These are phyloP conservation scores for Solanum lycopersicoides DNA, from an alignment of 257 asterid genomes.

Conservation along the genomic window DNA sequence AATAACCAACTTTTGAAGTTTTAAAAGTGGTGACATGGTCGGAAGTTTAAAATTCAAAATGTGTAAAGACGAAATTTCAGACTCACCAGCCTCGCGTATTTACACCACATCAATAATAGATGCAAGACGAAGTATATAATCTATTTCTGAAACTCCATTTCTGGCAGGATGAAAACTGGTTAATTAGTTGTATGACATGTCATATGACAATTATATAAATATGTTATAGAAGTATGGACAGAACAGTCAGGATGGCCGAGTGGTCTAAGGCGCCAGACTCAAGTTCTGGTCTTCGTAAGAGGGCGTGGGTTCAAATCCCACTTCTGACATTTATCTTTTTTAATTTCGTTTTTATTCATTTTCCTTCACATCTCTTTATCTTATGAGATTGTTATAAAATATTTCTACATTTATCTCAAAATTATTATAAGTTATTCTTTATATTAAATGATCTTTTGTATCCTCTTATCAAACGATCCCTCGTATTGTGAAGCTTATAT, in stretches of 20 bases:
- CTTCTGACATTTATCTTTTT: constrained; percentile 31
- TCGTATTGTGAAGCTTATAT: neutral
- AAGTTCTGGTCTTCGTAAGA: constrained; percentile 75
- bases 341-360: too few species aligned
- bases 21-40: neutral
- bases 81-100: neutral
- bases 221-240: too few species aligned
- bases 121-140: neutral
- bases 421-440: too few species aligned
- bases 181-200: too few species aligned
- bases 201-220: too few species aligned
- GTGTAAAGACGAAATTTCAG: neutral
- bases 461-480: neutral
- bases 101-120: neutral
- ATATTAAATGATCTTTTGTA: neutral
- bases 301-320: constrained; percentile 92
- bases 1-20: neutral
- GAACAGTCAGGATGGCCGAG: constrained; percentile 78
- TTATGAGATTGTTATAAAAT: neutral
- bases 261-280: constrained; percentile 98
- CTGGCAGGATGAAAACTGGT: too few species aligned
- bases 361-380: neutral
- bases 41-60: neutral
- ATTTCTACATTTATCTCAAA: neutral
- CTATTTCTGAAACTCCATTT: neutral